A percentile compares a stretch with the other conserved stretches of the same genome.
Evolutionary conservation across 352 stramenopile genomes (phyloP).

Genomic region (Pythium monospermum): DNA sequence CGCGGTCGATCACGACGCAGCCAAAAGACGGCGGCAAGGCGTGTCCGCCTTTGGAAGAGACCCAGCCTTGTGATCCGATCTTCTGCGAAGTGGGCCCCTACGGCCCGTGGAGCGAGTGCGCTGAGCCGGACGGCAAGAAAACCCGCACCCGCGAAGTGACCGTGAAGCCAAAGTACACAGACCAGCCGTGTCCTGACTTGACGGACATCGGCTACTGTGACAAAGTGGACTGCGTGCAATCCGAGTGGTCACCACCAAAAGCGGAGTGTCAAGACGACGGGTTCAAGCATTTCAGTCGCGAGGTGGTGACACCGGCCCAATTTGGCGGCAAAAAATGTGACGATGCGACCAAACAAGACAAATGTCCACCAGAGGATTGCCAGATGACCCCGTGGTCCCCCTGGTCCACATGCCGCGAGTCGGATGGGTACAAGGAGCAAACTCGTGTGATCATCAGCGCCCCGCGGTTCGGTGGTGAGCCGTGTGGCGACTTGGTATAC

Average conservation of each 20-base stretch:
- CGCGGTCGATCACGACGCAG: conserved; percentile 24
- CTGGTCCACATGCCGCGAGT: conserved; percentile 4
- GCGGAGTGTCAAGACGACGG: conserved; percentile 1
- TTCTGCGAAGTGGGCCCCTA: conserved; percentile 5
- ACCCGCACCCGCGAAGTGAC: conserved; percentile 5
- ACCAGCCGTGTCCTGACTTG: conserved; percentile 1
- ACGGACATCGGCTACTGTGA: conserved; percentile 3
- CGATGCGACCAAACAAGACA: not conserved
- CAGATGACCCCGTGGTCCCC: not conserved
- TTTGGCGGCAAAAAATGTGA: not conserved
- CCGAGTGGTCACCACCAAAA: not conserved
- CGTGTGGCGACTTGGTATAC: conserved; percentile 32
- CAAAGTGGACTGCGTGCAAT: not conserved
- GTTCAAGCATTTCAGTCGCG: not conserved
- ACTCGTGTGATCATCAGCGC: conserved; percentile 26
- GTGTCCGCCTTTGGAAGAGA: conserved; percentile 12
- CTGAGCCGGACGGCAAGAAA: not conserved
- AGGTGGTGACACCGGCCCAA: not conserved
- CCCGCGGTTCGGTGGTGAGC: conserved; percentile 25
- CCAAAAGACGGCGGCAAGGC: conserved; percentile 30
- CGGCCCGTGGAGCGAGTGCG: conserved; percentile 4
- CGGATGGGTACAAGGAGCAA: conserved; percentile 3
- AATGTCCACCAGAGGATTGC: conserved; percentile 7
- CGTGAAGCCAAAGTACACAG: conserved; percentile 1
- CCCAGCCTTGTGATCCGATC: not conserved